phyloP scores from a whole-genome alignment of 1,284 basidiomycete species.

The Ganoderma multipileum region DNA sequence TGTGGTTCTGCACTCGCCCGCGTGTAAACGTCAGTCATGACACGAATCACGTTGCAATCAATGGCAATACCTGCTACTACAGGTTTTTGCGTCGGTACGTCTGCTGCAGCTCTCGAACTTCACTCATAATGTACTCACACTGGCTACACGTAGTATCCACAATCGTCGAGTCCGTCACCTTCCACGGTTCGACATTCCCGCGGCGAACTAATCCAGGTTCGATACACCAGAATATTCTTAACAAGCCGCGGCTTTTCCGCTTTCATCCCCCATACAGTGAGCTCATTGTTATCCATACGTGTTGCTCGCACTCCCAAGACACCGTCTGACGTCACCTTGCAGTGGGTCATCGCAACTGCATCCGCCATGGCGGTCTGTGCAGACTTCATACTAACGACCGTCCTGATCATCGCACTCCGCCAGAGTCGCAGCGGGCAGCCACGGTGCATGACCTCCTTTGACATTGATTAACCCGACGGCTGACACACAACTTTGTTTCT shows the following conservation, averaged over 20 bases:
- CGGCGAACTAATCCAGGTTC: neutral
- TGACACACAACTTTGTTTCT: neutral
- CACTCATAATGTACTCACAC: neutral
- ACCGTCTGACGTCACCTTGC: neutral
- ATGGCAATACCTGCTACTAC: neutral
- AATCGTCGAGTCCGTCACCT: neutral
- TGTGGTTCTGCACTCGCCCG: neutral
- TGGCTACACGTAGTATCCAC: neutral
- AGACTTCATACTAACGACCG: neutral
- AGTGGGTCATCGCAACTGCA: neutral
- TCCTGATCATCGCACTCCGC: slow-evolving; percentile 1
- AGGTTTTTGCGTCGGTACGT: neutral
- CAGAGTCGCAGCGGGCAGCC: neutral
- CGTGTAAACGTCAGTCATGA: neutral
- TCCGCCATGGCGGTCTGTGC: neutral
- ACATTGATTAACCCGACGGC: neutral
- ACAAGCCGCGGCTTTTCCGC: neutral
- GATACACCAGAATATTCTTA: neutral
- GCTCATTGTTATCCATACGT: neutral
- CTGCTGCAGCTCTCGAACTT: neutral
- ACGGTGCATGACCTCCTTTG: neutral
- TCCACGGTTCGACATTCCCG: neutral
- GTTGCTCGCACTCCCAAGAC: neutral
- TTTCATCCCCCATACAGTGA: neutral
- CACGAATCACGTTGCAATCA: neutral